A percentile compares a stretch with the other conserved stretches of the same genome.
phyloP scores from a whole-genome alignment of 805 yeast species.

The Candida nanaspora region DNA sequence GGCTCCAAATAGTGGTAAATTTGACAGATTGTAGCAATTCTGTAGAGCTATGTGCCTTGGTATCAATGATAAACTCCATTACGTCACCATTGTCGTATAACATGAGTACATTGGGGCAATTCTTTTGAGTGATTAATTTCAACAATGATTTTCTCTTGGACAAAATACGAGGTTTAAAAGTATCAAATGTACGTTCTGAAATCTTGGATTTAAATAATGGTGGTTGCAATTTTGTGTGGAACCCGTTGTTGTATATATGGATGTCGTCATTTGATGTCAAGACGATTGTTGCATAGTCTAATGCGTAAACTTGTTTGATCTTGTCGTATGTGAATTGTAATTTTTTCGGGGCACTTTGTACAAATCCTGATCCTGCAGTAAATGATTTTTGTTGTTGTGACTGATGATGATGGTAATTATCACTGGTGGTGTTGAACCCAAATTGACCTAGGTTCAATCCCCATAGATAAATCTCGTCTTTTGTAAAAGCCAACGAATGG shows the following conservation, averaged over 20 bases:
- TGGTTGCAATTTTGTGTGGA: slow-evolving; percentile 41
- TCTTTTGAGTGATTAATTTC: slow-evolving; percentile 28
- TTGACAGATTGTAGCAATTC: slow-evolving; percentile 35
- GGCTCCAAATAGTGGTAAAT: slow-evolving; percentile 52
- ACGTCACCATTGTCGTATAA: slow-evolving; percentile 57
- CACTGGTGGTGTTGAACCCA: slow-evolving; percentile 40
- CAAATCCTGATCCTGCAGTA: slow-evolving; percentile 20
- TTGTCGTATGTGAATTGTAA: slow-evolving; percentile 37
- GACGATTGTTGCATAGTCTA: slow-evolving; percentile 65
- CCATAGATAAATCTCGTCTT: slow-evolving; percentile 52
- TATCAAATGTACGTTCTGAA: slow-evolving; percentile 40
- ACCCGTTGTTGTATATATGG: slow-evolving; percentile 51
- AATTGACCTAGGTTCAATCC: slow-evolving; percentile 80
- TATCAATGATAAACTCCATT: slow-evolving; percentile 27
- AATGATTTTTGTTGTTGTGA: slow-evolving; percentile 6
- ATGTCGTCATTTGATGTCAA: slow-evolving; percentile 52
- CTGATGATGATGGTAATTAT: slow-evolving; percentile 3
- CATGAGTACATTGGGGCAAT: slow-evolving; percentile 37
- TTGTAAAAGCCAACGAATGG: slow-evolving; percentile 58
- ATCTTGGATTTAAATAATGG: slow-evolving; percentile 23
- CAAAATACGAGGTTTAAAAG: slow-evolving; percentile 45
- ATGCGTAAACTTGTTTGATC: slow-evolving; percentile 52
- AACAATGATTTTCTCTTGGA: slow-evolving; percentile 31
- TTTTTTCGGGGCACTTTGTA: slow-evolving; percentile 32
- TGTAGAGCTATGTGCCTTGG: slow-evolving; percentile 22